A percentile compares a stretch with the other conserved stretches of the same genome.
These are phyloP conservation scores for Limnomonas spitsbergensis DNA, from an alignment of 139 green algal genomes.

Conservation along the genomic window DNA sequence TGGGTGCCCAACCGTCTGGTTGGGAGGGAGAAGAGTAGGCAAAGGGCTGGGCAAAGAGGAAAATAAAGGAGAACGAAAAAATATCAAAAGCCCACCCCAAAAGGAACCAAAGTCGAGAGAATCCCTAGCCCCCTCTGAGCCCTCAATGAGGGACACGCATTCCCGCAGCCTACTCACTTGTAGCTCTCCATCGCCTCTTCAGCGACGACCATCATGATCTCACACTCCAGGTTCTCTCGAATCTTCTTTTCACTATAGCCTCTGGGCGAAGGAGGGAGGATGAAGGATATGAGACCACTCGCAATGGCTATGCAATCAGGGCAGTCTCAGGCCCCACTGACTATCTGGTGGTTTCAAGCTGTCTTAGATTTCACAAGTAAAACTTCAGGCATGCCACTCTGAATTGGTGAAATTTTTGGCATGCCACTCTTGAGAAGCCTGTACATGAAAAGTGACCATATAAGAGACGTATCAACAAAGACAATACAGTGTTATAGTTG, in stretches of 20 bases:
- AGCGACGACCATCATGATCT: slow-evolving; percentile 95
- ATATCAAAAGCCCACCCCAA: not conserved
- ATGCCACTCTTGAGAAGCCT: too few species aligned
- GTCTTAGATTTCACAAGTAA: too few species aligned
- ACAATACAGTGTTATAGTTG: too few species aligned
- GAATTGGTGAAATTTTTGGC: too few species aligned
- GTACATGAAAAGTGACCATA: too few species aligned
- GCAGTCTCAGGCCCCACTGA: too few species aligned
- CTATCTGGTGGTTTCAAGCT: too few species aligned
- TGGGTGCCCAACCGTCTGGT: too few species aligned
- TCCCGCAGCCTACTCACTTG: slow-evolving; percentile 65
- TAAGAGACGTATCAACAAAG: too few species aligned
- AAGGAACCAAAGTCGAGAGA: not conserved
- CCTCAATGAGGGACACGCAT: too few species aligned
- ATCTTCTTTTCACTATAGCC: slow-evolving; percentile 87
- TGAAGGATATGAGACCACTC: not conserved
- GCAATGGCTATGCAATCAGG: too few species aligned
- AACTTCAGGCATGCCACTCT: not conserved
- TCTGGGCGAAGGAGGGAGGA: slow-evolving; percentile 36
- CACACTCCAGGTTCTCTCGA: slow-evolving; percentile 93
- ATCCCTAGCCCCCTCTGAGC: not conserved
- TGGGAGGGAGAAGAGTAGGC: not conserved
- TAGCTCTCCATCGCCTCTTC: slow-evolving; percentile 95
- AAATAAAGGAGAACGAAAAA: not conserved
- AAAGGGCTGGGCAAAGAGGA: not conserved